phyloP scores from a whole-genome alignment of 208 protist species.

The Leishmania tarentolae region DNA sequence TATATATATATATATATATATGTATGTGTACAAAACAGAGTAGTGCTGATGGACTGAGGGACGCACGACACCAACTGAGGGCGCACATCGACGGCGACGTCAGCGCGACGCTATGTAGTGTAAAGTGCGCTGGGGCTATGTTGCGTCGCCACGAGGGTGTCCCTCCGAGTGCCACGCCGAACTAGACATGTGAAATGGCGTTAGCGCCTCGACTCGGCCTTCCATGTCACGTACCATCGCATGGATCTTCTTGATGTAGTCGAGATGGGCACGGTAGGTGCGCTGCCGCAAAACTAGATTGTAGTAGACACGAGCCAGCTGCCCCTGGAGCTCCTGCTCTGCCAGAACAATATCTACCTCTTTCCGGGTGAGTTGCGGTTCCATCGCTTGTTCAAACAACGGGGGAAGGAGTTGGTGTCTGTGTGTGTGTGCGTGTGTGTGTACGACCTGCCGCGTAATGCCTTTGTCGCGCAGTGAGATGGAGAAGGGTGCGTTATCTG shows the following conservation, averaged over 20 bases:
- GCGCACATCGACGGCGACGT: not conserved
- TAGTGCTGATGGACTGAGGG: not conserved
- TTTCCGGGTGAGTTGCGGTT: not conserved
- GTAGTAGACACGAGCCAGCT: slow-evolving; percentile 27
- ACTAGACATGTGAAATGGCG: not conserved
- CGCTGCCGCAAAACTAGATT: slow-evolving; percentile 15
- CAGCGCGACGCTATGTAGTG: not conserved
- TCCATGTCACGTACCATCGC: slow-evolving; percentile 18
- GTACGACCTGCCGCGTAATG: not conserved
- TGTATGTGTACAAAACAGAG: not conserved
- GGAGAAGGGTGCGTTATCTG: not conserved
- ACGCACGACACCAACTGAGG: not conserved
- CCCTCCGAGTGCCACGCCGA: too few species aligned
- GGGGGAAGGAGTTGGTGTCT: not conserved
- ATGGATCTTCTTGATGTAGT: slow-evolving; percentile 15
- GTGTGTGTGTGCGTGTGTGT: not conserved
- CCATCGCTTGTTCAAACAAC: not conserved
- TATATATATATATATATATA: too few species aligned
- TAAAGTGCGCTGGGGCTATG: not conserved
- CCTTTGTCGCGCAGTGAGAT: not conserved
- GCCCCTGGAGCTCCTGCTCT: slow-evolving; percentile 27
- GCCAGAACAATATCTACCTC: slow-evolving; percentile 19
- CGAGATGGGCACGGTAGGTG: slow-evolving; percentile 13
- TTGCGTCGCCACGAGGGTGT: not conserved
- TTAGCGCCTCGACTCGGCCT: slow-evolving; percentile 14